These are phyloP conservation scores for Trichosporon sp. DNA, from an alignment of 1,284 basidiomycete species.

Conservation along the genomic window DNA sequence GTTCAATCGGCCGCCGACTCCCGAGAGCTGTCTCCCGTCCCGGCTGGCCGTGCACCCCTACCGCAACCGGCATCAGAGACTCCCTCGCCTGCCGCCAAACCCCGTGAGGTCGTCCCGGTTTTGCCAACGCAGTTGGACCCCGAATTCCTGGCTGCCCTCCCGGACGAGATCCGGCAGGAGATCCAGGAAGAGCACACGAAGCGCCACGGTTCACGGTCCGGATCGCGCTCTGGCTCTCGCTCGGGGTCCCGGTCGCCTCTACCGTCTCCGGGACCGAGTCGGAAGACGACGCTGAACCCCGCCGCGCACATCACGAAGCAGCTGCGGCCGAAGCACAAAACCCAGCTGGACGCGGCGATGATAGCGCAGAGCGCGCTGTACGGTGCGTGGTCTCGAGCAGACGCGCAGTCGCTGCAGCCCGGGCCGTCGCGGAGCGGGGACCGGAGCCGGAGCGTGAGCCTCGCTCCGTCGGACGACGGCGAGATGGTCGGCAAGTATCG, in stretches of 20 bases:
- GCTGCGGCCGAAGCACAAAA: constrained; percentile 43
- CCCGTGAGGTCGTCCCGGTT: neutral
- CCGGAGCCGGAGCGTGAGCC: neutral
- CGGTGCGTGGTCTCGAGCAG: constrained; percentile 29
- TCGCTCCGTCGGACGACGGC: neutral
- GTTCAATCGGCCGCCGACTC: neutral
- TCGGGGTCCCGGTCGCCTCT: neutral
- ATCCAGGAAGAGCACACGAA: constrained; percentile 28
- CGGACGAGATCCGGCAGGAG: constrained; percentile 33
- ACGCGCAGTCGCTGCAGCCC: neutral
- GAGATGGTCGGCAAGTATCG: constrained; percentile 27
- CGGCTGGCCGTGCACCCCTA: neutral
- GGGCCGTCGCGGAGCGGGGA: neutral
- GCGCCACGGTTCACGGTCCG: neutral
- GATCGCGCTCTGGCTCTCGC: neutral
- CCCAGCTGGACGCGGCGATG: constrained; percentile 31
- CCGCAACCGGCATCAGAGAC: neutral
- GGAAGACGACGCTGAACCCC: constrained; percentile 19
- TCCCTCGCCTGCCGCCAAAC: neutral
- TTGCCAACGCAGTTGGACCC: constrained; percentile 29
- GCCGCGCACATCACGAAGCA: constrained; percentile 45
- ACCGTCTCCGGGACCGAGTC: neutral
- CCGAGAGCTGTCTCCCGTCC: neutral
- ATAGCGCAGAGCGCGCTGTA: constrained; percentile 39
- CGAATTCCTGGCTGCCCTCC: constrained; percentile 39